phyloP scores from a whole-genome alignment of 768 basidiomycete genomes.

The Suillus sp. region DNA sequence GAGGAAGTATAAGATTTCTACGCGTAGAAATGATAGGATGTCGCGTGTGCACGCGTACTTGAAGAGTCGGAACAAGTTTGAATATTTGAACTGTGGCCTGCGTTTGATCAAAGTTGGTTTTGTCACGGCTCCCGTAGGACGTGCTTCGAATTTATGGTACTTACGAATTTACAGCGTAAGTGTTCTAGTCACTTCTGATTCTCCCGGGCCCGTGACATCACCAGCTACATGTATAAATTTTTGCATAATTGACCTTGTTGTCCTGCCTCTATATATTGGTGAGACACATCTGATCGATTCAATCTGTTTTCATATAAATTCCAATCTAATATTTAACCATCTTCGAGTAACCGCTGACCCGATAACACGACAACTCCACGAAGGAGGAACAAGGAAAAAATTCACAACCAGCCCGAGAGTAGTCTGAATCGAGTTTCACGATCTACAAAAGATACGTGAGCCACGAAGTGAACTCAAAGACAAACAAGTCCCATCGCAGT shows the following conservation, averaged over 20 bases:
- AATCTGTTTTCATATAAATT: not conserved
- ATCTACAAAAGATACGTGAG: not conserved
- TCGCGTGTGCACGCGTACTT: not conserved
- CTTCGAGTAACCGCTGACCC: not conserved
- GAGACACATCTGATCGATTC: too few species aligned
- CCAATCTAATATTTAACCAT: not conserved
- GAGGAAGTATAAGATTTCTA: not conserved
- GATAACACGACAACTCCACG: not conserved
- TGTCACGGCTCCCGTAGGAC: not conserved
- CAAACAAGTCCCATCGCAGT: not conserved
- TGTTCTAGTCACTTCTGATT: too few species aligned
- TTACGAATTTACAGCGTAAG: too few species aligned
- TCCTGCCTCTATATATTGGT: too few species aligned
- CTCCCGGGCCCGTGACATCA: too few species aligned
- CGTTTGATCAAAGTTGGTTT: not conserved
- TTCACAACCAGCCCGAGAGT: not conserved
- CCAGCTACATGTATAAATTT: too few species aligned
- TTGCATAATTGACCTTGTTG: too few species aligned
- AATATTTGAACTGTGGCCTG: too few species aligned
- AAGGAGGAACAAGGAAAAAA: conserved; percentile 1
- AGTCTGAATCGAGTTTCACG: conserved; percentile 3
- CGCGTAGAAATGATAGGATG: not conserved
- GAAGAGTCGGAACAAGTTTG: too few species aligned
- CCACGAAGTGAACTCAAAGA: conserved; percentile 2
- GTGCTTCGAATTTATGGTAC: not conserved